These are phyloP conservation scores for Ambrosiella cleistominuta DNA, from an alignment of 2,329 filamentous ascomycete species.

Conservation along the genomic window DNA sequence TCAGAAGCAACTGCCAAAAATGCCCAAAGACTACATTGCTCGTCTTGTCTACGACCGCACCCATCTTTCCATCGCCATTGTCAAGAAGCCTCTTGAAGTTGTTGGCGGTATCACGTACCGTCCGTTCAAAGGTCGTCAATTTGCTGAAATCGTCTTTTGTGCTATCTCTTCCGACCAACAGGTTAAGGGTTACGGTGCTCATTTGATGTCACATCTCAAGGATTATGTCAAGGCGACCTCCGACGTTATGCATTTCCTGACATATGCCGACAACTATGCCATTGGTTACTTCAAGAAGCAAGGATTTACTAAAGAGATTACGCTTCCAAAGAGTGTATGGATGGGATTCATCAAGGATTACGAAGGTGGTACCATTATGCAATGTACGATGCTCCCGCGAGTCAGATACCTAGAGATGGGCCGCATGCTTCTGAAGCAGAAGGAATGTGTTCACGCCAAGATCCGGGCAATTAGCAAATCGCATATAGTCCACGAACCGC, in stretches of 20 bases:
- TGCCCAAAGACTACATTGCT: constrained; percentile 98
- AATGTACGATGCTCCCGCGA: constrained; percentile 90
- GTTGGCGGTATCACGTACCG: constrained; percentile 93
- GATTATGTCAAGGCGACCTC: constrained; percentile 96
- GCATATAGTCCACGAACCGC: constrained; percentile 72
- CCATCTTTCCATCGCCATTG: constrained; percentile 89
- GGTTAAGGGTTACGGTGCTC: constrained; percentile 94
- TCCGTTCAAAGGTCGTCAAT: constrained; percentile 77
- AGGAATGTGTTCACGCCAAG: constrained; percentile 86
- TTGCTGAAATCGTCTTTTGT: constrained; percentile 97
- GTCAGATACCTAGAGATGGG: constrained; percentile 87
- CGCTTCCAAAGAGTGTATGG: constrained; percentile 75
- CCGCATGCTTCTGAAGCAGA: constrained; percentile 92
- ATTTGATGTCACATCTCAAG: constrained; percentile 95
- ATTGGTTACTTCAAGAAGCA: constrained; percentile 99
- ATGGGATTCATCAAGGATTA: constrained; percentile 99
- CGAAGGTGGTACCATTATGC: constrained; percentile 97
- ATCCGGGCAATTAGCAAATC: constrained; percentile 81
- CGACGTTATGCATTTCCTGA: constrained; percentile 95
- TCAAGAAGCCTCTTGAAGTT: constrained; percentile 92
- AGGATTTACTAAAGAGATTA: constrained; percentile 97
- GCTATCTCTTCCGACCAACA: constrained; percentile 96
- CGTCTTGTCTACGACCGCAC: constrained; percentile 93
- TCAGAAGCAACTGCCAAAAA: constrained; percentile 94
- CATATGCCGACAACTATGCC: constrained; percentile 96